phyloP scores from a whole-genome alignment of 179 eudicot species.

The Sideroxylon spinosum region DNA sequence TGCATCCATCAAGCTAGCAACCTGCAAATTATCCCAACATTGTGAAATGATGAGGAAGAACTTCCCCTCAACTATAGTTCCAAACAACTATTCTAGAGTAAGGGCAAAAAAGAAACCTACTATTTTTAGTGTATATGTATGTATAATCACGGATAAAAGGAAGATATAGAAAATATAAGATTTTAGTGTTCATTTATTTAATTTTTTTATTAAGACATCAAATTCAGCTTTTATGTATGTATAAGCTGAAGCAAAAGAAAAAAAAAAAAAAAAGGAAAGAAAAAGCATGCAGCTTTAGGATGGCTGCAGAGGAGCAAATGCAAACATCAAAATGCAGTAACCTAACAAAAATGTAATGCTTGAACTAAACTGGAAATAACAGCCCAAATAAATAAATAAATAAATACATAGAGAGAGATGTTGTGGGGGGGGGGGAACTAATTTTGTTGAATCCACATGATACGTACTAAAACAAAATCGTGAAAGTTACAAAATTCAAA shows the following conservation, averaged over 20 bases:
- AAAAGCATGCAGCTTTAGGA: background rate
- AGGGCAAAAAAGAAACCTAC: no score
- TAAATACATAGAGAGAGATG: no score
- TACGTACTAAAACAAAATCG: no score
- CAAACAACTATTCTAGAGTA: no score
- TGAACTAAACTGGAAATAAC: background rate
- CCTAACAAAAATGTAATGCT: background rate
- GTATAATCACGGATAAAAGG: no score
- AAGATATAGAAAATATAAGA: no score
- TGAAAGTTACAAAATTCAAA: no score
- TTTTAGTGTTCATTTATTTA: background rate
- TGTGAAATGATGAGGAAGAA: background rate
- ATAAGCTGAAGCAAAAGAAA: background rate
- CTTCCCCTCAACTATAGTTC: background rate
- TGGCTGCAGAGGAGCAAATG: background rate
- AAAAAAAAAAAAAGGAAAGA: background rate
- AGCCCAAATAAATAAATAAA: background rate
- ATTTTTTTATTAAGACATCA: background rate
- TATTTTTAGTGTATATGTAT: no score
- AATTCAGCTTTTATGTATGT: background rate
- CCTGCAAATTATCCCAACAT: slow-evolving; percentile 18
- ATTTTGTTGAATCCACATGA: background rate
- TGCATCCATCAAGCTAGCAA: slow-evolving; percentile 19
- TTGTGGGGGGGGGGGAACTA: no score
- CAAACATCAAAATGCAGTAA: background rate